These are phyloP conservation scores for Pterula multifida DNA, from an alignment of 1,284 basidiomycete species.

Conservation along the genomic window DNA sequence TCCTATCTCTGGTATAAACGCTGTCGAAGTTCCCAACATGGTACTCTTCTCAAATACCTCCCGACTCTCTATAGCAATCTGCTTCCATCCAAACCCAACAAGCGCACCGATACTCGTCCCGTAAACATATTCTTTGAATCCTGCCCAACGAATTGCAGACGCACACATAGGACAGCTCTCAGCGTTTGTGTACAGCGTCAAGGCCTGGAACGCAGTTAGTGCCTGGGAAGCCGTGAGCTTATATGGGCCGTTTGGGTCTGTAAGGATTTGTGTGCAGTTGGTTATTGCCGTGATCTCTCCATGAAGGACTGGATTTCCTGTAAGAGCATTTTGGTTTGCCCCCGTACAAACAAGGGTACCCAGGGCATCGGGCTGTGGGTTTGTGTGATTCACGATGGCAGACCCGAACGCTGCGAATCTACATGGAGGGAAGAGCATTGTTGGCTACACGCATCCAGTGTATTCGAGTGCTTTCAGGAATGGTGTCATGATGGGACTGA, in stretches of 20 bases:
- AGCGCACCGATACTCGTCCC: conserved; percentile 13
- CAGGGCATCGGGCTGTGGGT: conserved; percentile 1
- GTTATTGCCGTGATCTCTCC: conserved; percentile 14
- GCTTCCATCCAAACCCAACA: conserved; percentile 11
- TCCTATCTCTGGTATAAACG: too few species aligned
- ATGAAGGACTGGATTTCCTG: conserved; percentile 12
- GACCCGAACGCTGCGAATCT: background rate
- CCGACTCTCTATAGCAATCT: conserved; percentile 10
- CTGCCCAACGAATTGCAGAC: conserved; percentile 13
- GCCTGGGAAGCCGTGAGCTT: conserved; percentile 10
- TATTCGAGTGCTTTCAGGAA: background rate
- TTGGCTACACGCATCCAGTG: background rate
- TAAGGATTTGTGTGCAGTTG: conserved; percentile 12
- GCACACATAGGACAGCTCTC: conserved; percentile 15
- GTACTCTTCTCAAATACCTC: conserved; percentile 11
- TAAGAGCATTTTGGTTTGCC: conserved; percentile 6
- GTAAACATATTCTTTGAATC: conserved; percentile 14
- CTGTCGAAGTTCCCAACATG: conserved; percentile 8
- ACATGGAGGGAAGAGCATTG: background rate
- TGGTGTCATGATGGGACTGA: too few species aligned
- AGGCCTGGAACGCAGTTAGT: conserved; percentile 8
- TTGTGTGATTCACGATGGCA: conserved; percentile 13
- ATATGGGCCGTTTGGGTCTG: conserved; percentile 11
- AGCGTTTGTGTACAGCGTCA: conserved; percentile 10
- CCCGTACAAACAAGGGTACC: conserved; percentile 12